Evolutionary conservation across 2,329 filamentous ascomycete genomes (phyloP).

Genomic region (Aspergillus vadensis): DNA sequence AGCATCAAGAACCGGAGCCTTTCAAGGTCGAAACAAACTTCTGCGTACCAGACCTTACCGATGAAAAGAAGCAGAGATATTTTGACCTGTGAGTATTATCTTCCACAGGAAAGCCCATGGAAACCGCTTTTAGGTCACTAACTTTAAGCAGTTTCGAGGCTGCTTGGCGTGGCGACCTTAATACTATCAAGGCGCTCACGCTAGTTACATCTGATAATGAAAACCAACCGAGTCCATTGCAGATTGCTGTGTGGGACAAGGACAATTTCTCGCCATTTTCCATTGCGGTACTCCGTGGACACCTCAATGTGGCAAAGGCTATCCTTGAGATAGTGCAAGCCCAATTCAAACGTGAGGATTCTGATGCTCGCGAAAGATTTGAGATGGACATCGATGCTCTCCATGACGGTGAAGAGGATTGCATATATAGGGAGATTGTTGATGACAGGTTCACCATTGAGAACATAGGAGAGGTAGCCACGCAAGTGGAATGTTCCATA

Average conservation of each 20-base stretch:
- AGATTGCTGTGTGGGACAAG: conserved; percentile 62
- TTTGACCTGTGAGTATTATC: conserved; percentile 58
- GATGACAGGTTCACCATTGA: conserved; percentile 74
- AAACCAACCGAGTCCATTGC: conserved; percentile 60
- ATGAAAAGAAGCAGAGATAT: conserved; percentile 61
- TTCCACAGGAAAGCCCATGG: not conserved
- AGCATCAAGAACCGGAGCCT: conserved; percentile 26
- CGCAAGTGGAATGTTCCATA: conserved; percentile 66
- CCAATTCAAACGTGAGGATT: conserved; percentile 40
- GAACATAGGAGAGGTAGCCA: conserved; percentile 69
- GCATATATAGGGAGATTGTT: conserved; percentile 55
- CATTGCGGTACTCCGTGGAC: conserved; percentile 67
- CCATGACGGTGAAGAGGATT: conserved; percentile 22
- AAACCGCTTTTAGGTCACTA: conserved; percentile 33
- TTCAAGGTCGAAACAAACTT: conserved; percentile 60
- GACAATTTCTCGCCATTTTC: conserved; percentile 63
- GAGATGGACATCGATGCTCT: conserved; percentile 26
- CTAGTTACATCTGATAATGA: conserved; percentile 43
- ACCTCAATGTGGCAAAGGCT: conserved; percentile 63
- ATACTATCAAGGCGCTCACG: conserved; percentile 54
- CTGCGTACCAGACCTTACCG: conserved; percentile 51
- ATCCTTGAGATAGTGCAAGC: conserved; percentile 71
- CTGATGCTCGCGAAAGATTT: conserved; percentile 42
- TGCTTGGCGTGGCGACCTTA: conserved; percentile 69
- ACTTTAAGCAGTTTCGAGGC: conserved; percentile 59